phyloP scores from a whole-genome alignment of 2,329 filamentous ascomycete species.

The Beauveria australis region DNA sequence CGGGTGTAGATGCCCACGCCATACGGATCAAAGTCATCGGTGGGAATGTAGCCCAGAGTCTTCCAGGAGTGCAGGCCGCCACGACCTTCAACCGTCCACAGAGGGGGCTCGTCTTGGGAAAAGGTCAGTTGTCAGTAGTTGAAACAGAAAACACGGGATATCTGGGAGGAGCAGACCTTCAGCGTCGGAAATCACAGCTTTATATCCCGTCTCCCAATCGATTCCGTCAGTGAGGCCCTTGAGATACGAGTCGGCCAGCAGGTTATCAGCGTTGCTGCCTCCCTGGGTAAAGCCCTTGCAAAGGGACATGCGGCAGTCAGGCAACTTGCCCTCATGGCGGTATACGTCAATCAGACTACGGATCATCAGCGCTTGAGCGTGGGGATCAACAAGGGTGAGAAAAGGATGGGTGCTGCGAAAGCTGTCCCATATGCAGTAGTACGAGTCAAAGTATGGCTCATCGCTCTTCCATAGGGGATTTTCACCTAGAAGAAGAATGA shows the following conservation, averaged over 20 bases:
- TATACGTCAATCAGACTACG: constrained; percentile 66
- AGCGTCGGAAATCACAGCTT: constrained; percentile 66
- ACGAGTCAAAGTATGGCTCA: constrained; percentile 68
- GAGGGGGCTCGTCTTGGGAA: constrained; percentile 35
- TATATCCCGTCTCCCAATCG: constrained; percentile 62
- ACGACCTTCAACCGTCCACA: constrained; percentile 63
- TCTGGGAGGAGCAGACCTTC: constrained; percentile 40
- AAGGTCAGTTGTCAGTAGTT: not conserved
- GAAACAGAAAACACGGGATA: constrained; percentile 35
- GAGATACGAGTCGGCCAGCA: constrained; percentile 62
- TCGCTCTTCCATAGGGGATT: constrained; percentile 62
- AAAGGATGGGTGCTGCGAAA: constrained; percentile 65
- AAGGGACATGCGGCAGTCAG: constrained; percentile 70
- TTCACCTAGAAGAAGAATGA: constrained; percentile 59
- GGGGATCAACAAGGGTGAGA: constrained; percentile 61
- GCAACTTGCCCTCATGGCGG: constrained; percentile 57
- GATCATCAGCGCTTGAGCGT: constrained; percentile 60
- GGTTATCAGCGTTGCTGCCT: constrained; percentile 66
- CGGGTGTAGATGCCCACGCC: constrained; percentile 60
- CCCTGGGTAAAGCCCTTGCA: constrained; percentile 72
- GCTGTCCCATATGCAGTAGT: constrained; percentile 64
- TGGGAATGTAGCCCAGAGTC: constrained; percentile 61
- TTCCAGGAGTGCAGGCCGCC: constrained; percentile 69
- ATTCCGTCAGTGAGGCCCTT: constrained; percentile 58
- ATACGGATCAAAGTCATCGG: constrained; percentile 55